Evolutionary conservation across 805 yeast genomes (phyloP), one percentile per base, ranked within the genome.

Genomic region (Wilhelminamyces savonicus): DNA sequence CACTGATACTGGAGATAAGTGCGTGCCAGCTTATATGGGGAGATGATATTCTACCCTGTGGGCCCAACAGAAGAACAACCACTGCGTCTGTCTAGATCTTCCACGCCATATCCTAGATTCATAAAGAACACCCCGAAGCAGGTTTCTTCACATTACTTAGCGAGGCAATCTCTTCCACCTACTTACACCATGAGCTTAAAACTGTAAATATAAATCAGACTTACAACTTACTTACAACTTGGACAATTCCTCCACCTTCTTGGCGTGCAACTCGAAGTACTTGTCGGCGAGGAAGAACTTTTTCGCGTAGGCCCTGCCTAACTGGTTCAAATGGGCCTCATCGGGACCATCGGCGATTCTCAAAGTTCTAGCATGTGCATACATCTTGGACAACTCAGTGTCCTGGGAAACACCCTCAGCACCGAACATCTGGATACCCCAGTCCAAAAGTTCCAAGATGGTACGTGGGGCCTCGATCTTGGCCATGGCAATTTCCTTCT

Each of bases 311-410:
- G 57, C 49, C 35, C 73, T 63, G 5, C 74, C 81, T 39, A 77
- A 56, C 52, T 76, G 82, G 36, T 56, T 55, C 47, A 73, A 54
- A 47, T 77, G 81, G 3, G 78, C 78, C 49, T 76, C 82, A 56
- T 76, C 82, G 3, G 83, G 83, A 9, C 82, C 82, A 48, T 78
- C 83, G 11, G 82, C 82, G 32, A 76, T 71, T 38, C 82, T 56
- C 32, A 76, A 62, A 25, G 77, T 73, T 48, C 83, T 62, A 27
- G 68, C 57, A 32, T 52, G 50, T 15, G 74, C 71, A 53, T 69
- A 78, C 51, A 67, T 50, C 34, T 67, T 51, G 2, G 82, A 75
- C 46, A 78, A 56, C 29, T 71, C 76, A 7, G 76, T 69, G 39
- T 77, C 82, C 48, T 74, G 76, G 24, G 74, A 67, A 7, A 76